Conservation (phyloP, 2,329 filamentous ascomycete genomes). For the Paraconiothyrium brasiliense region DNA sequence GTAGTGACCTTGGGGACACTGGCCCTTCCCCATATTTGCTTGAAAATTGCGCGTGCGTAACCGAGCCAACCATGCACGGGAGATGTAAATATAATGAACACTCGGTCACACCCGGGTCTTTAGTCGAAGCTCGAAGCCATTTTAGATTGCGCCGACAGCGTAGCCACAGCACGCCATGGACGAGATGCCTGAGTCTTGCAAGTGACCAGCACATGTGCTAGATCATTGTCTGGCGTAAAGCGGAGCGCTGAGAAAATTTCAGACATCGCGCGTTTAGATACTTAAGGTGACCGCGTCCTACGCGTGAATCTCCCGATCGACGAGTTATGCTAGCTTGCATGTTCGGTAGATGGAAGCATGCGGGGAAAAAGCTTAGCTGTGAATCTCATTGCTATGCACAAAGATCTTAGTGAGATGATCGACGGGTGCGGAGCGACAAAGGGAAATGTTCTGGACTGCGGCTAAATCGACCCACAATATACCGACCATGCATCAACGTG, state of each 20-base stretch:
- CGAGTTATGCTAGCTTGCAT: conserved; percentile 24
- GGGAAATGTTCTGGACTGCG: conserved; percentile 34
- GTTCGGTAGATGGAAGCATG: conserved; percentile 42
- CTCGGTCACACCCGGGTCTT: conserved; percentile 31
- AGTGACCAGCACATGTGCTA: neutral
- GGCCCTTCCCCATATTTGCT: conserved; percentile 29
- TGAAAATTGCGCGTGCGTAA: conserved; percentile 33
- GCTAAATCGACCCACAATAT: conserved; percentile 40
- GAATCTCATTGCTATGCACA: conserved; percentile 24
- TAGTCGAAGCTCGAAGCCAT: conserved; percentile 26
- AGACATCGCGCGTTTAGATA: conserved; percentile 3
- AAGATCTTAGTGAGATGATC: conserved; percentile 30
- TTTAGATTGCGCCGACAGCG: conserved; percentile 18
- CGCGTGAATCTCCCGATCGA: conserved; percentile 21
- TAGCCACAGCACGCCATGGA: conserved; percentile 20
- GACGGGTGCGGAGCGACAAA: conserved; percentile 18
- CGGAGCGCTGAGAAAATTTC: neutral
- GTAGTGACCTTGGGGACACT: conserved; percentile 20
- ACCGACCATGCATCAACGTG: conserved; percentile 21
- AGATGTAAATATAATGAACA: conserved; percentile 27
- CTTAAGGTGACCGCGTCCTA: conserved; percentile 14
- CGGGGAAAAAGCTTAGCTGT: conserved; percentile 42
- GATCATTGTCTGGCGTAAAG: neutral
- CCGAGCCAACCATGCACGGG: conserved; percentile 31
- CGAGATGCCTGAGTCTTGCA: neutral